Base-by-base conservation (phyloP, 2,329 filamentous ascomycete genomes). In the Diplodia scrobiculata region DNA sequence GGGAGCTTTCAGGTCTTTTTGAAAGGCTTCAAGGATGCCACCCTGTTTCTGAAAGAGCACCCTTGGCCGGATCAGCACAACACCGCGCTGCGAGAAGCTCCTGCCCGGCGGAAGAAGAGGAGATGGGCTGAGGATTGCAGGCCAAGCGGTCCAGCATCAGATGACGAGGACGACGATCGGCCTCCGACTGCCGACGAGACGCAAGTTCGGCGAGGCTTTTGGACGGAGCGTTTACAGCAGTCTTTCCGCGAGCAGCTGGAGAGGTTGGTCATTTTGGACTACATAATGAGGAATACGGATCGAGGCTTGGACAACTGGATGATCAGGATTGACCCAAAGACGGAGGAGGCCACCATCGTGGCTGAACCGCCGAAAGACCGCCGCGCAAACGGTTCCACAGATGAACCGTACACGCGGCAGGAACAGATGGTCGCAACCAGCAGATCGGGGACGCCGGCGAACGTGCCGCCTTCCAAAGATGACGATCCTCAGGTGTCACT, bases 281-380 rank as follows among this genome's bases (percentile, higher is more conserved):
- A 99, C 76, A 96, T 99, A 69, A 99, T 99, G 95, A 87, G 95
- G 67, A 99, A 99, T 75, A 99, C 95, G 1, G 95, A 99, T 76
- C 87, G 95, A 79, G 95, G 95, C 1, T 82, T 97, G 66, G 95
- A 99, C 76, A 99, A 99, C 73, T 99, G 95, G 95, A 99, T 99
- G 95, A 92, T 99, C 75, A 95, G 92, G 77, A 91, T 99, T 36
- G 93, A 99, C 77, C 91, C 88, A 84, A 86, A 92, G 71, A 88
- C 86, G 2, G 87, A 95, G 73, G 86, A 90, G 72, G 94, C 95
- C 13, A 91, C 90, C 7, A 91, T 99, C 70, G 89, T 90, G 17
- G 92, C 92, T 0, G 92, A 97, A 68, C 91, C 93, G 11, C 96
- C 82, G 74, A 91, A 83, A 81, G 86, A 88, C 62, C 79, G 82